Conservation (phyloP, 2,329 filamentous ascomycete species). For the Paraphoma chrysanthemicola region DNA sequence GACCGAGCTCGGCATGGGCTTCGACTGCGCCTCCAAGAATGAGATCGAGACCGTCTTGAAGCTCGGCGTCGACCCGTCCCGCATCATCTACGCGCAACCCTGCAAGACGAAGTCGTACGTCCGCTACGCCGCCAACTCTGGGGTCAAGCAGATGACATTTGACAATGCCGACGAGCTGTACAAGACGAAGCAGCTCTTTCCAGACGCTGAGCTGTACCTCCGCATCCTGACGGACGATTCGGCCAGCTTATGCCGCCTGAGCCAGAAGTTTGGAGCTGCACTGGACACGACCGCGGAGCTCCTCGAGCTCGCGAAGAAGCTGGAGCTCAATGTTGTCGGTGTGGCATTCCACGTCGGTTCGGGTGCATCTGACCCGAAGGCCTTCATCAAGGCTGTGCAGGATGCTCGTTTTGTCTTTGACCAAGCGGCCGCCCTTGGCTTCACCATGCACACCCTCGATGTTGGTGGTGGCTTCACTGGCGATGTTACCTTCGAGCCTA, state of each 20-base stretch:
- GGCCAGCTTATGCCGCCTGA: slow-evolving; percentile 89
- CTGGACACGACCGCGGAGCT: slow-evolving; percentile 81
- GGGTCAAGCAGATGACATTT: slow-evolving; percentile 98
- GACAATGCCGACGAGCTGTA: slow-evolving; percentile 98
- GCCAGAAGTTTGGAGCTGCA: slow-evolving; percentile 95
- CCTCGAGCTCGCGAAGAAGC: slow-evolving; percentile 77
- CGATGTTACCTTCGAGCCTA: slow-evolving; percentile 90
- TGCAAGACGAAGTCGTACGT: slow-evolving; percentile 99
- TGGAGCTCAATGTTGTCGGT: slow-evolving; percentile 89
- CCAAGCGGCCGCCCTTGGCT: slow-evolving; percentile 78
- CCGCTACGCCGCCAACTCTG: slow-evolving; percentile 81
- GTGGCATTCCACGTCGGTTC: slow-evolving; percentile 99
- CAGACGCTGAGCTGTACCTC: slow-evolving; percentile 87
- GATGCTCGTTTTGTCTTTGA: slow-evolving; percentile 91
- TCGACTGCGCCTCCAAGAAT: slow-evolving; percentile 97
- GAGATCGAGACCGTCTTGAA: slow-evolving; percentile 92
- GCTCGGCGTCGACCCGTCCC: slow-evolving; percentile 81
- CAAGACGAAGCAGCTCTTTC: slow-evolving; percentile 94
- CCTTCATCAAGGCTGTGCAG: slow-evolving; percentile 88
- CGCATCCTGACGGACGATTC: slow-evolving; percentile 97
- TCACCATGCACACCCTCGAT: slow-evolving; percentile 84
- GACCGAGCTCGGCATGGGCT: slow-evolving; percentile 86
- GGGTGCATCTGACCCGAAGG: slow-evolving; percentile 89
- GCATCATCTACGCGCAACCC: slow-evolving; percentile 98
- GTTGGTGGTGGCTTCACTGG: slow-evolving; percentile 92